phyloP scores from a whole-genome alignment of 306 rosid genomes.

The Quercus ilex region DNA sequence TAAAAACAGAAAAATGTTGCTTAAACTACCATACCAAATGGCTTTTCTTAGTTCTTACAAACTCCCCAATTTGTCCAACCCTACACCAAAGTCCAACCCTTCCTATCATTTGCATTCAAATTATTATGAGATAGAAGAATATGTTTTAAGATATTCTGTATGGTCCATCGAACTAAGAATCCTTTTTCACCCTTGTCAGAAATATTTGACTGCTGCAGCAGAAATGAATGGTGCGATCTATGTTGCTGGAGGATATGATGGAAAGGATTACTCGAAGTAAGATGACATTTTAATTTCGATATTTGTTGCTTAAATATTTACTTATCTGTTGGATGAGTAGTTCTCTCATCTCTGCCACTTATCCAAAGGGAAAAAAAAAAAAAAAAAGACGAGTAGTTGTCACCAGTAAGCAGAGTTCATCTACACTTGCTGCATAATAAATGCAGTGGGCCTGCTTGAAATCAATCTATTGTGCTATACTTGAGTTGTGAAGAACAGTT shows the following conservation, averaged over 20 bases:
- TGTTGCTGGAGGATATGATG: slow-evolving; percentile 46
- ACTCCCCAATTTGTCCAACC: too few relatives aligned
- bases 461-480: not conserved
- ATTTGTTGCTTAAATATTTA: not conserved
- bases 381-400: too few relatives aligned
- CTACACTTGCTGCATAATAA: not conserved
- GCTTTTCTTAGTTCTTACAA: not conserved
- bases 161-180: not conserved
- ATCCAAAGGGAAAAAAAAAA: too few relatives aligned
- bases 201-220: slow-evolving; percentile 36
- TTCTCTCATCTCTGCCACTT: not conserved
- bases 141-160: not conserved
- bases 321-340: not conserved
- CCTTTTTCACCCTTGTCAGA: slow-evolving; percentile 18
- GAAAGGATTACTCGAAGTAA: slow-evolving; percentile 32
- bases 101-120: too few relatives aligned
- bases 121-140: not conserved
- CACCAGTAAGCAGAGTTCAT: too few relatives aligned
- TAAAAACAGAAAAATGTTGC: too few relatives aligned
- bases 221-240: slow-evolving; percentile 39
- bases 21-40: too few relatives aligned
- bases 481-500: not conserved
- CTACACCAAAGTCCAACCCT: too few relatives aligned
- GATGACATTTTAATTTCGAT: not conserved
- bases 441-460: not conserved